Conservation (phyloP, 805 yeast species). For the Candida ovalis region DNA sequence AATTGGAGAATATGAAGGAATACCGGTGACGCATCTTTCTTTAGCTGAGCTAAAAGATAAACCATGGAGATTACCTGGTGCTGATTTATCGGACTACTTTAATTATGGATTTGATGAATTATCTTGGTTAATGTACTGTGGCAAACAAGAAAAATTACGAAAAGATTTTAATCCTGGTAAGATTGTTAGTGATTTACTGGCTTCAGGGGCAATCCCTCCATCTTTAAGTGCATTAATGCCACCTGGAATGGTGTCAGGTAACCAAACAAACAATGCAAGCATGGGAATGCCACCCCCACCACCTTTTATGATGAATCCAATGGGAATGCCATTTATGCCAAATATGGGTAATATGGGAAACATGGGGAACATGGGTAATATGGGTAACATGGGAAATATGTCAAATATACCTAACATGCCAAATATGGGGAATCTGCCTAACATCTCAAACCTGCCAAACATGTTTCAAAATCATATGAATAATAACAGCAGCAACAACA, state of each 20-base stretch:
- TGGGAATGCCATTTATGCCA: constrained; percentile 18
- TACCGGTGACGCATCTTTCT: constrained; percentile 76
- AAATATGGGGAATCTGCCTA: constrained; percentile 1
- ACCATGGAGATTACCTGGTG: constrained; percentile 99
- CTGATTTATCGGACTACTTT: constrained; percentile 90
- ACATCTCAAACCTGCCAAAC: constrained; percentile 3
- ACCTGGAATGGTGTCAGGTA: constrained; percentile 26
- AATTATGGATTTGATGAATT: constrained; percentile 96
- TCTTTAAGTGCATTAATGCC: constrained; percentile 24
- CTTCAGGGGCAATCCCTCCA: constrained; percentile 29
- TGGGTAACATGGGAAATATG: constrained; percentile 5
- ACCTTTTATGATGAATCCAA: constrained; percentile 27
- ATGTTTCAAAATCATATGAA: constrained; percentile 5
- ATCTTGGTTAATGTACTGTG: constrained; percentile 91
- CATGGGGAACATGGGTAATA: constrained; percentile 14
- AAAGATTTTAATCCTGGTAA: constrained; percentile 82
- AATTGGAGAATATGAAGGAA: constrained; percentile 72
- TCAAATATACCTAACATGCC: constrained; percentile 2
- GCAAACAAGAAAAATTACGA: constrained; percentile 78
- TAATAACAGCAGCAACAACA: background rate
- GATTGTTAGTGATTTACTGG: constrained; percentile 61
- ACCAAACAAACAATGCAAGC: constrained; percentile 10
- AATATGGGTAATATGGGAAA: constrained; percentile 13
- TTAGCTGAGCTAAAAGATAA: constrained; percentile 82
- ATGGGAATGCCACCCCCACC: constrained; percentile 25